Evolutionary conservation across 352 stramenopile species (phyloP).

Genomic region (Phytopythium kandeliae): DNA sequence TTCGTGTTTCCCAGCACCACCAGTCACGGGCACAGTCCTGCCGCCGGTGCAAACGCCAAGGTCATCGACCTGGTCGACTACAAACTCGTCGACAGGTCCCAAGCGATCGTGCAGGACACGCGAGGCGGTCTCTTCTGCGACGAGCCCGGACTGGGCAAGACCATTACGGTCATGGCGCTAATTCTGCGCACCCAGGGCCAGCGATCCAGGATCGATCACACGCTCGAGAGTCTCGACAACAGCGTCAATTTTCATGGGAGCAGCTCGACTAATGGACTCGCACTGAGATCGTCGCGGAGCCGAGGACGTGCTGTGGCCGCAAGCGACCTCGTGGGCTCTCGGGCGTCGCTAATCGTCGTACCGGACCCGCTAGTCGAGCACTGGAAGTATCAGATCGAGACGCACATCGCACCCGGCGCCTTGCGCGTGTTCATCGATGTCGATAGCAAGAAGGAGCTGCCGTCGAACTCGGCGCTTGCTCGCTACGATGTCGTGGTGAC

Average conservation of each 20-base stretch:
- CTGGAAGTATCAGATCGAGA: slow-evolving; percentile 72
- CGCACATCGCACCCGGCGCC: slow-evolving; percentile 27
- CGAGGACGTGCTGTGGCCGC: slow-evolving; percentile 34
- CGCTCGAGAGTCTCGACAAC: neutral
- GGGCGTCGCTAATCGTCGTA: slow-evolving; percentile 62
- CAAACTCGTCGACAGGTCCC: slow-evolving; percentile 20
- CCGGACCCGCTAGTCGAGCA: slow-evolving; percentile 71
- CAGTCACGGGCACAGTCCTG: neutral
- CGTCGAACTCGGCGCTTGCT: slow-evolving; percentile 35
- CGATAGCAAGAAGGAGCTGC: slow-evolving; percentile 28
- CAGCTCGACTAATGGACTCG: neutral
- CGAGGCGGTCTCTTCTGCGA: slow-evolving; percentile 80
- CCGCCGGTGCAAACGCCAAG: neutral
- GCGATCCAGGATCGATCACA: slow-evolving; percentile 4
- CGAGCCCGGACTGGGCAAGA: slow-evolving; percentile 81
- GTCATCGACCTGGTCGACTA: slow-evolving; percentile 61
- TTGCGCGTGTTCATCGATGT: slow-evolving; percentile 44
- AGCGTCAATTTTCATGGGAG: neutral
- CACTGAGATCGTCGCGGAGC: slow-evolving; percentile 5
- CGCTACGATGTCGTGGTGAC: slow-evolving; percentile 71
- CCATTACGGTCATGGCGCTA: slow-evolving; percentile 80
- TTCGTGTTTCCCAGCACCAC: slow-evolving; percentile 35
- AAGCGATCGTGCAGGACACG: slow-evolving; percentile 29
- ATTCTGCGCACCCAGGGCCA: slow-evolving; percentile 75
- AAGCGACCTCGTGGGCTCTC: slow-evolving; percentile 33